A percentile compares a stretch with the other conserved stretches of the same genome.
Conservation (phyloP, 108 stramenopile genomes). For the Nitzschia sp. region DNA sequence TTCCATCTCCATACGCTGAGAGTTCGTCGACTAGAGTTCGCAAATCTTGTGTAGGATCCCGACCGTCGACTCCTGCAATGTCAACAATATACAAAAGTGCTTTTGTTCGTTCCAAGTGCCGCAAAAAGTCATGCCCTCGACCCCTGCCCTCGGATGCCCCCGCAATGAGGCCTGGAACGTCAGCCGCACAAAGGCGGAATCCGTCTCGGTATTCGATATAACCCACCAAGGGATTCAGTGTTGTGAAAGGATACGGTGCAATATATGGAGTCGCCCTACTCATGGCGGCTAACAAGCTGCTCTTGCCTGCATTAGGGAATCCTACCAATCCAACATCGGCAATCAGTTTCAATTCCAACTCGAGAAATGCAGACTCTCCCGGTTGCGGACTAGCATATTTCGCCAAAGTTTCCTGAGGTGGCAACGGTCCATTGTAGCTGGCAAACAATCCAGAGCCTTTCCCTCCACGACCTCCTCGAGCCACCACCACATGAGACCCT, state of each 20-base stretch:
- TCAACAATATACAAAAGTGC: constrained; percentile 84
- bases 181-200: constrained; percentile 81
- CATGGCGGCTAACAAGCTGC: constrained; percentile 85
- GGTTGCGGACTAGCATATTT: constrained; percentile 48
- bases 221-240: constrained; percentile 94
- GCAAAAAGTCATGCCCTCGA: constrained; percentile 93
- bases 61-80: constrained; percentile 72
- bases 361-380: constrained; percentile 63
- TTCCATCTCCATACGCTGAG: constrained; percentile 63
- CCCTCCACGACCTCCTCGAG: constrained; percentile 78
- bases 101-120: constrained; percentile 93
- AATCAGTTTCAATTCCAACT: constrained; percentile 94
- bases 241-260: constrained; percentile 98
- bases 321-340: constrained; percentile 98
- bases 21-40: constrained; percentile 69
- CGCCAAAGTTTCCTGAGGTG: constrained; percentile 28
- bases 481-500: constrained; percentile 68
- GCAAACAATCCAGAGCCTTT: constrained; percentile 64
- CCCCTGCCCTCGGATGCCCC: constrained; percentile 94
- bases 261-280: constrained; percentile 91
- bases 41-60: constrained; percentile 72
- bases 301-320: constrained; percentile 99
- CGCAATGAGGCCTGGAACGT: constrained; percentile 96
- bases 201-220: constrained; percentile 87
- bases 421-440: constrained; percentile 49